Evolutionary conservation across 257 asterid species (phyloP).

Genomic region (Voacanga thouarsii): DNA sequence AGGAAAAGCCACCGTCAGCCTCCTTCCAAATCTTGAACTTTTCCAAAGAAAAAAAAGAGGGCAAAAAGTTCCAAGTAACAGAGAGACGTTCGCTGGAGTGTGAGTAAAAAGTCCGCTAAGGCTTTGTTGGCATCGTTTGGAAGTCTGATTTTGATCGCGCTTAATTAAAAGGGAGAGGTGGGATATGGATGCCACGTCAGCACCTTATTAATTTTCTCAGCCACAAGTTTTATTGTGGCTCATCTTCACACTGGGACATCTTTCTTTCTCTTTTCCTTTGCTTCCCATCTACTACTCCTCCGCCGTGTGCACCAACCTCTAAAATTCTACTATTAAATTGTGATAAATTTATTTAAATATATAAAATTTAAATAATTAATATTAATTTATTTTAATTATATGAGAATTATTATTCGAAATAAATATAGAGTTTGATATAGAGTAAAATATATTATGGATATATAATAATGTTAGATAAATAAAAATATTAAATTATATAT

Average conservation of each 20-base stretch:
- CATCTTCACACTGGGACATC: neutral
- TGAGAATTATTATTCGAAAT: too few species aligned
- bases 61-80: constrained; percentile 1
- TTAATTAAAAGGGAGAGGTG: constrained; percentile 19
- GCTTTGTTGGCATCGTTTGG: constrained; percentile 49
- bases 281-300: neutral
- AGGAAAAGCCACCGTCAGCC: neutral
- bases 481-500: too few species aligned
- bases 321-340: too few species aligned
- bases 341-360: too few species aligned
- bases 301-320: too few species aligned
- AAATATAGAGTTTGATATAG: too few species aligned
- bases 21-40: neutral
- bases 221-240: constrained; percentile 69
- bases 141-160: constrained; percentile 41
- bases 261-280: neutral
- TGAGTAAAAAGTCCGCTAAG: constrained; percentile 18
- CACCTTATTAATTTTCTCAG: constrained; percentile 40
- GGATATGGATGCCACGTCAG: constrained; percentile 66
- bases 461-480: too few species aligned
- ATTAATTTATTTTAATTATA: too few species aligned
- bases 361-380: too few species aligned
- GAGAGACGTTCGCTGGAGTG: neutral
- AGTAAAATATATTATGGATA: too few species aligned
- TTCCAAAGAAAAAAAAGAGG: neutral